phyloP scores from a whole-genome alignment of 2,329 filamentous ascomycete species.

The Fusarium veterinarium region DNA sequence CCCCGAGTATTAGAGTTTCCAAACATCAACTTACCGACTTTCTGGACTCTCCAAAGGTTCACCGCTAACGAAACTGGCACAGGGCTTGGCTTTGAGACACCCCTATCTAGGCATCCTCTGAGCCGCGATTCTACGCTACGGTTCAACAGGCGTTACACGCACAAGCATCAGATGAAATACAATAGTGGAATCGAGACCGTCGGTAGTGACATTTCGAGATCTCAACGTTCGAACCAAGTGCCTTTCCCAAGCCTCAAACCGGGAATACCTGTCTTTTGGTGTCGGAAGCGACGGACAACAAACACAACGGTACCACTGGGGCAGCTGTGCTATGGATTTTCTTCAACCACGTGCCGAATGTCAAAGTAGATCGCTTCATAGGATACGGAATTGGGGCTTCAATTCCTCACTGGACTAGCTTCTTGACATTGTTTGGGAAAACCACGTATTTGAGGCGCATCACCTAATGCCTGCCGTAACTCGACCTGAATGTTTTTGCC shows the following conservation, averaged over 20 bases:
- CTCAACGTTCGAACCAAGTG: constrained; percentile 20
- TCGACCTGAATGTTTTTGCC: neutral
- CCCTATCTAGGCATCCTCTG: neutral
- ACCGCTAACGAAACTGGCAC: constrained; percentile 34
- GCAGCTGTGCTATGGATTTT: neutral
- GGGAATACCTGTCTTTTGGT: neutral
- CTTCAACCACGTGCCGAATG: neutral
- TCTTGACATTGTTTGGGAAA: constrained; percentile 7
- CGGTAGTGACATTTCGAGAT: constrained; percentile 14
- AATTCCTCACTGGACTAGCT: neutral
- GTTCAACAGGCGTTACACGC: constrained; percentile 12
- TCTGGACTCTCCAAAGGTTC: constrained; percentile 21
- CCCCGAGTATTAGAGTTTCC: constrained; percentile 33
- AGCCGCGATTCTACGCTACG: neutral
- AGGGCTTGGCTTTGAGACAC: constrained; percentile 16
- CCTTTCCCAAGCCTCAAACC: constrained; percentile 5
- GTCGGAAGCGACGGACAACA: constrained; percentile 3
- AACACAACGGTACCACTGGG: neutral
- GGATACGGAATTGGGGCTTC: neutral
- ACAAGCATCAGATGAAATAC: constrained; percentile 2
- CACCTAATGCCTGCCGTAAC: neutral
- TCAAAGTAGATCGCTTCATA: neutral
- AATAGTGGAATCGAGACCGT: constrained; percentile 23
- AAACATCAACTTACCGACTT: constrained; percentile 39
- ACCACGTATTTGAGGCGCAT: constrained; percentile 3